Percentiles rank a stretch among this genome's conserved stretches.
Conservation (phyloP, 1,284 basidiomycete genomes). For the Hymenochaete sp. region DNA sequence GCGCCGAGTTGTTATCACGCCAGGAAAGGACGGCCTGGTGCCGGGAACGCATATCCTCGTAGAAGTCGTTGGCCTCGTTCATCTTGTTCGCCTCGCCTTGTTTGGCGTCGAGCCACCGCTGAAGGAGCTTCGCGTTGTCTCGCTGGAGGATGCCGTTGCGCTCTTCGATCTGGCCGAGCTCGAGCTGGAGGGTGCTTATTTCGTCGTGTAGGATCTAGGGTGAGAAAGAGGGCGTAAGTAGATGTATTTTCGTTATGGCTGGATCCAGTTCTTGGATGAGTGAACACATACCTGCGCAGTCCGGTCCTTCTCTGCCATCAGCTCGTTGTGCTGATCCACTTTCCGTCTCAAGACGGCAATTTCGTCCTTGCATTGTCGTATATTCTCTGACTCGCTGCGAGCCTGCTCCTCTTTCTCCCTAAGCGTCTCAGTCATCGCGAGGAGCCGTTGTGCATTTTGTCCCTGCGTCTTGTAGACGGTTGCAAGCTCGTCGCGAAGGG, state of each 20-base stretch:
- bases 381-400: slow-evolving; percentile 67
- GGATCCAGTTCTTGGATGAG: not conserved
- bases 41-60: slow-evolving; percentile 69
- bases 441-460: slow-evolving; percentile 86
- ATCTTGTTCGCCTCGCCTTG: slow-evolving; percentile 89
- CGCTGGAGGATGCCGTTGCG: slow-evolving; percentile 78
- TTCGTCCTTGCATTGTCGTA: slow-evolving; percentile 67
- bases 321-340: slow-evolving; percentile 76
- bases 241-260: not conserved
- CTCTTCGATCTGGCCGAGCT: slow-evolving; percentile 82
- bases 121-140: slow-evolving; percentile 91
- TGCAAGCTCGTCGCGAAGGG: slow-evolving; percentile 83
- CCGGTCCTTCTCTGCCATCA: slow-evolving; percentile 82
- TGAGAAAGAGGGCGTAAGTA: not conserved
- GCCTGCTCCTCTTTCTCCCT: slow-evolving; percentile 84
- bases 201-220: slow-evolving; percentile 87
- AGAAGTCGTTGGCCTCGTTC: slow-evolving; percentile 85
- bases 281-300: slow-evolving; percentile 63
- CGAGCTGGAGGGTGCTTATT: slow-evolving; percentile 81
- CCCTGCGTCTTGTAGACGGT: slow-evolving; percentile 94
- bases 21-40: slow-evolving; percentile 50
- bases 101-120: slow-evolving; percentile 93
- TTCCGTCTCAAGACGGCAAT: slow-evolving; percentile 60
- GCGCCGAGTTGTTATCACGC: slow-evolving; percentile 31
- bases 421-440: slow-evolving; percentile 90